Percentiles rank a stretch among this genome's conserved stretches.
These are phyloP conservation scores for Hansfordia pulvinata DNA, from an alignment of 2,329 filamentous ascomycete species.

Conservation along the genomic window DNA sequence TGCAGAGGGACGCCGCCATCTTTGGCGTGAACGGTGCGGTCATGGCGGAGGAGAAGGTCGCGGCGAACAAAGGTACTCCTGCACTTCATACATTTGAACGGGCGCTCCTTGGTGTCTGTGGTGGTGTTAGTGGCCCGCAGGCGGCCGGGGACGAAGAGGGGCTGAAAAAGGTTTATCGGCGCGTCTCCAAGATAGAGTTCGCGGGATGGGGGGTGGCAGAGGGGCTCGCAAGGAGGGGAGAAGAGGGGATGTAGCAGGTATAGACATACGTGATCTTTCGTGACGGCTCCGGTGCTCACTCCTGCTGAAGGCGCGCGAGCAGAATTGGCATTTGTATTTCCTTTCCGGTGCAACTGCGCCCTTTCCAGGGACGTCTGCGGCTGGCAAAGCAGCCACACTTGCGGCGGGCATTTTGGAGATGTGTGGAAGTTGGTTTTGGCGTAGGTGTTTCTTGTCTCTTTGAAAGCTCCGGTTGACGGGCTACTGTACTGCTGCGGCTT, in stretches of 20 bases:
- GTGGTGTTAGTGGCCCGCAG: slow-evolving; percentile 2
- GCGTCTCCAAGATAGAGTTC: no score
- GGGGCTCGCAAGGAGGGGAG: slow-evolving; percentile 6
- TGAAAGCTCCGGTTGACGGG: no score
- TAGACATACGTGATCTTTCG: slow-evolving; percentile 87
- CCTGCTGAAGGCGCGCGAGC: slow-evolving; percentile 90
- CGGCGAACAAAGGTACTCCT: slow-evolving; percentile 96
- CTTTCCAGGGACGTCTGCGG: slow-evolving; percentile 56
- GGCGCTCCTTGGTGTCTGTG: slow-evolving; percentile 92
- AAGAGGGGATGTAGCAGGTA: slow-evolving; percentile 2
- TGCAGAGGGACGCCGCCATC: slow-evolving; percentile 89
- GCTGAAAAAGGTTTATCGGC: no score
- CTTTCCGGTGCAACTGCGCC: slow-evolving; percentile 71
- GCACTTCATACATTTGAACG: slow-evolving; percentile 98
- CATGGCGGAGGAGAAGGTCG: slow-evolving; percentile 90
- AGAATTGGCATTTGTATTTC: slow-evolving; percentile 99
- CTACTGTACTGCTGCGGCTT: no score
- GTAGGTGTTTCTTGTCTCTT: slow-evolving; percentile 8
- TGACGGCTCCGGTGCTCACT: slow-evolving; percentile 95
- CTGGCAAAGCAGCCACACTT: slow-evolving; percentile 49
- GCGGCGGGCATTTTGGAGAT: slow-evolving; percentile 56
- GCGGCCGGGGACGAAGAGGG: slow-evolving; percentile 7
- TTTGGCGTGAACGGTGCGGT: slow-evolving; percentile 96
- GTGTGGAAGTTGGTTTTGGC: slow-evolving; percentile 12
- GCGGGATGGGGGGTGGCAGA: slow-evolving; percentile 9